A percentile compares a stretch with the other conserved stretches of the same genome.
Conservation (phyloP, 2,329 filamentous ascomycete genomes). For the Chalara sp. region DNA sequence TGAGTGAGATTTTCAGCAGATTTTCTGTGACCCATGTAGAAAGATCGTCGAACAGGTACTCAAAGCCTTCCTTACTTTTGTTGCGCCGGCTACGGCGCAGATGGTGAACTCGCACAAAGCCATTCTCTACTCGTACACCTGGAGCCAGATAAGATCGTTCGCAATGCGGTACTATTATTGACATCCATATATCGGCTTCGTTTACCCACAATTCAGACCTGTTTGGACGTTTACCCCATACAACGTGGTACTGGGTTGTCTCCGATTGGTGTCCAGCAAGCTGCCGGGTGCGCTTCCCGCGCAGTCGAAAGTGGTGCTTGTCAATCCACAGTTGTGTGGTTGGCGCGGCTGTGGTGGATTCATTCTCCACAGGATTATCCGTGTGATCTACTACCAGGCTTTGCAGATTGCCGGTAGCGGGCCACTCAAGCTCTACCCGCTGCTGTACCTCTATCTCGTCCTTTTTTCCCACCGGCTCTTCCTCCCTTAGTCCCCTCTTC, state of each 20-base stretch:
- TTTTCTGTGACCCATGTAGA: constrained; percentile 12
- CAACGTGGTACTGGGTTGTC: constrained; percentile 13
- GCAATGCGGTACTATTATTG: constrained; percentile 11
- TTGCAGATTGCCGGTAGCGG: constrained; percentile 9
- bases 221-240: constrained; percentile 15
- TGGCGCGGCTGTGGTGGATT: constrained; percentile 8
- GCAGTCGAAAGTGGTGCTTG: constrained; percentile 8
- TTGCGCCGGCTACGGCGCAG: constrained; percentile 5
- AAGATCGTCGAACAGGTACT: constrained; percentile 12
- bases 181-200: constrained; percentile 14
- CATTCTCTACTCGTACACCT: neutral
- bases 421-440: constrained; percentile 7
- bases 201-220: constrained; percentile 15
- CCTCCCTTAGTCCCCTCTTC: neutral
- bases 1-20: constrained; percentile 18
- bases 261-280: constrained; percentile 12
- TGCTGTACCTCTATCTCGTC: constrained; percentile 4
- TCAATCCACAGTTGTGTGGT: constrained; percentile 4
- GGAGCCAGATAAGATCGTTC: neutral
- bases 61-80: constrained; percentile 15
- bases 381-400: constrained; percentile 4
- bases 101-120: constrained; percentile 12
- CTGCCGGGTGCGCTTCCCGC: constrained; percentile 8
- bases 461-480: neutral
- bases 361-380: constrained; percentile 9